Evolutionary conservation across 2,329 filamentous ascomycete species (phyloP).

Genomic region (Penicillium sp.): DNA sequence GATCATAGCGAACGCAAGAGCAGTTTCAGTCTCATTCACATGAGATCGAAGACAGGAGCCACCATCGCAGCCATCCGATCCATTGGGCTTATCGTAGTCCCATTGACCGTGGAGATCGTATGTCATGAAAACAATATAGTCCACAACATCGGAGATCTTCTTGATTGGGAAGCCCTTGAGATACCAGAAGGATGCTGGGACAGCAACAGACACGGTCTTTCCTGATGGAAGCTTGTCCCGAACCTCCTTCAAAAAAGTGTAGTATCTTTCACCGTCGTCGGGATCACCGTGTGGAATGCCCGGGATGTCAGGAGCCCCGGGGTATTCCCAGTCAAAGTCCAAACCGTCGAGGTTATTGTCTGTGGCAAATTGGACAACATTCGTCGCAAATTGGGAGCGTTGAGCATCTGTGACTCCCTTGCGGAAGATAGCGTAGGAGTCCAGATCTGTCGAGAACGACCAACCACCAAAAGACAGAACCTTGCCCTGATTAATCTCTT

Average conservation of each 20-base stretch:
- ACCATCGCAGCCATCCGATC: conserved; percentile 24
- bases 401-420: too few relatives aligned
- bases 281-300: background rate
- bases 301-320: conserved; percentile 12
- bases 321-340: conserved; percentile 45
- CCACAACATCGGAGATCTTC: conserved; percentile 29
- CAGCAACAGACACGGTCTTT: conserved; percentile 31
- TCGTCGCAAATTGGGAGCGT: conserved; percentile 35
- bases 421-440: conserved; percentile 36
- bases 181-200: conserved; percentile 38
- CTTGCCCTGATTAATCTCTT: background rate
- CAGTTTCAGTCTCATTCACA: too few relatives aligned
- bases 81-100: conserved; percentile 30
- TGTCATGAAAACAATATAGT: conserved; percentile 45
- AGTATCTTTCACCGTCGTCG: background rate
- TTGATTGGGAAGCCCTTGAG: conserved; percentile 34
- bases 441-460: conserved; percentile 44
- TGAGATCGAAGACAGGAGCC: conserved; percentile 25
- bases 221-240: background rate
- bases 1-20: too few relatives aligned
- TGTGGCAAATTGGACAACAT: conserved; percentile 46
- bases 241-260: background rate
- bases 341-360: conserved; percentile 45
- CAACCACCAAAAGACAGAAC: conserved; percentile 52
- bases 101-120: conserved; percentile 40